Percentiles rank a stretch among this genome's conserved stretches.
These are phyloP conservation scores for Pseudopyrenochaeta lycopersici DNA, from an alignment of 2,329 filamentous ascomycete species.

Conservation along the genomic window DNA sequence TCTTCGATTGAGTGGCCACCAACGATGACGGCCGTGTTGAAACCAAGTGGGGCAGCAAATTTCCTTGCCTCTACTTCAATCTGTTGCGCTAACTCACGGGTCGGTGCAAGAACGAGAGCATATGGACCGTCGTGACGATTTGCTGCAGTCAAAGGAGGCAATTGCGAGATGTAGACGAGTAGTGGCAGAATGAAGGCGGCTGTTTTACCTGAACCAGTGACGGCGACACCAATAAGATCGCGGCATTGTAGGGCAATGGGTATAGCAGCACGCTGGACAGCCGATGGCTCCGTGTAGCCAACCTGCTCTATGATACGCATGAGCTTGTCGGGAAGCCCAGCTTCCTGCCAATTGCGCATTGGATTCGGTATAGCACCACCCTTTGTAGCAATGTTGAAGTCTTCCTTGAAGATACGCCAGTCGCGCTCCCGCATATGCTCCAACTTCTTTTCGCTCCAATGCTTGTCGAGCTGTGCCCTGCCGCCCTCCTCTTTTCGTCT, in stretches of 20 bases:
- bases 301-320: constrained; percentile 84
- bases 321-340: constrained; percentile 76
- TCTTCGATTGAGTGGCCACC: constrained; percentile 96
- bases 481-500: constrained; percentile 75
- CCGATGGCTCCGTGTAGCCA: constrained; percentile 89
- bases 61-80: constrained; percentile 95
- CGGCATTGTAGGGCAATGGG: constrained; percentile 91
- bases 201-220: constrained; percentile 98
- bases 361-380: constrained; percentile 92
- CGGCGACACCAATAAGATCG: constrained; percentile 97
- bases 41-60: constrained; percentile 89
- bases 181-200: constrained; percentile 92
- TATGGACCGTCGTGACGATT: constrained; percentile 97
- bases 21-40: constrained; percentile 96
- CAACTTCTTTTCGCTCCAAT: constrained; percentile 94
- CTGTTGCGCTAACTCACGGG: constrained; percentile 95
- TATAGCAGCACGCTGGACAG: constrained; percentile 93
- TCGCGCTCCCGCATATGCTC: constrained; percentile 96
- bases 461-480: constrained; percentile 82
- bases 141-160: constrained; percentile 82
- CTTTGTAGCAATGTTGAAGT: constrained; percentile 96
- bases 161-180: constrained; percentile 90
- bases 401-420: constrained; percentile 99
- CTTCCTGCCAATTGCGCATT: constrained; percentile 94
- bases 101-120: constrained; percentile 95